phyloP scores from a whole-genome alignment of 176 grass and related monocot genomes.

The Carex cristatella region DNA sequence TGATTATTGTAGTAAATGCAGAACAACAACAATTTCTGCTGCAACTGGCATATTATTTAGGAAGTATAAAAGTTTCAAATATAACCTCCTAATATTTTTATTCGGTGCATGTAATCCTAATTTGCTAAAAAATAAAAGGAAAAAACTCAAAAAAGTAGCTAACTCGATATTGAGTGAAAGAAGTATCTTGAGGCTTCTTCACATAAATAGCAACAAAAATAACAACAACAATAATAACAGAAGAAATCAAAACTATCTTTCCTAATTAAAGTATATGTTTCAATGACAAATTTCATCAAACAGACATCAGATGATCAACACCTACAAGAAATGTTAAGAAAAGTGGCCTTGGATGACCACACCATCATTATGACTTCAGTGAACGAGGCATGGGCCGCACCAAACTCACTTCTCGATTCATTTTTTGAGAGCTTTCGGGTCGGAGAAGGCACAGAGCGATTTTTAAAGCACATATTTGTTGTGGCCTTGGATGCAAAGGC shows the following conservation, averaged over 20 bases:
- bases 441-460: slow-evolving; percentile 34
- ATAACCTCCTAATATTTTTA: neutral
- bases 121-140: neutral
- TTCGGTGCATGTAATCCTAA: neutral
- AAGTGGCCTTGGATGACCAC: slow-evolving; percentile 36
- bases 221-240: neutral
- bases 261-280: neutral
- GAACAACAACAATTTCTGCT: neutral
- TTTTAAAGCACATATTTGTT: slow-evolving; percentile 49
- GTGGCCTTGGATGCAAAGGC: slow-evolving; percentile 49
- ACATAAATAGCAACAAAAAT: neutral
- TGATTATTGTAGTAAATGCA: neutral
- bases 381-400: slow-evolving; percentile 57
- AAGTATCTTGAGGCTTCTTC: neutral
- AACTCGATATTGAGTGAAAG: neutral
- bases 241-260: neutral
- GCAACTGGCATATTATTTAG: neutral
- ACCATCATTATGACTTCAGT: slow-evolving; percentile 64
- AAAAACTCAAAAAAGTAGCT: neutral
- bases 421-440: slow-evolving; percentile 53
- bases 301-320: slow-evolving; percentile 20
- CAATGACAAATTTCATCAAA: slow-evolving; percentile 2
- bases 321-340: slow-evolving; percentile 34
- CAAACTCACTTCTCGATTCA: slow-evolving; percentile 44
- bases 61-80: neutral